Percentiles rank a stretch among this genome's conserved stretches.
Conservation (phyloP, 2,329 filamentous ascomycete genomes). For the Exophiala phaeomuriformis region DNA sequence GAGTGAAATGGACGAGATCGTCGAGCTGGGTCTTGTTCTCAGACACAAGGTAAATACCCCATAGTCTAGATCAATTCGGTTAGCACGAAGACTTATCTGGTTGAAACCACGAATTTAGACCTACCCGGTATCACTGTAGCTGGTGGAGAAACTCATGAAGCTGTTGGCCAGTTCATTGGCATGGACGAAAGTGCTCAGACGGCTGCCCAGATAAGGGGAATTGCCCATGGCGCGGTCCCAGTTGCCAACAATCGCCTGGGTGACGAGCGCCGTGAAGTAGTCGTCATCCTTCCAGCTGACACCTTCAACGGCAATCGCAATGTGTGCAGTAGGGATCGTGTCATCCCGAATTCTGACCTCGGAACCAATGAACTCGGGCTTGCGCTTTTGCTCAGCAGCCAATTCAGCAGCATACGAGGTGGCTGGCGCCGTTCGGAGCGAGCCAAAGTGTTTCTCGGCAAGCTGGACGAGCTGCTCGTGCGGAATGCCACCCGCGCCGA, state of each 20-base stretch:
- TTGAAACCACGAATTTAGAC: constrained; percentile 29
- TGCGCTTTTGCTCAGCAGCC: constrained; percentile 69
- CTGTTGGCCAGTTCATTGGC: constrained; percentile 95
- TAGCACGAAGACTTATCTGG: constrained; percentile 2
- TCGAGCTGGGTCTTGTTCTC: constrained; percentile 83
- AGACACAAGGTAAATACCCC: constrained; percentile 97
- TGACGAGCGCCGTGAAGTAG: constrained; percentile 96
- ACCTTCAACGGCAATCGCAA: constrained; percentile 97
- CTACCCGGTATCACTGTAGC: constrained; percentile 98
- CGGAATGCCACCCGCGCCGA: constrained; percentile 86
- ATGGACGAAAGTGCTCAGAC: constrained; percentile 90
- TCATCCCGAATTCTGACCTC: constrained; percentile 95
- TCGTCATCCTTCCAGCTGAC: constrained; percentile 99
- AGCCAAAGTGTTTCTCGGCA: constrained; percentile 89
- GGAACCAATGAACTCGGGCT: constrained; percentile 92
- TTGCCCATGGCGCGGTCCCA: constrained; percentile 99
- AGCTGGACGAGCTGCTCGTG: constrained; percentile 92
- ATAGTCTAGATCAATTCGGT: constrained; percentile 58
- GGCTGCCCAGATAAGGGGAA: constrained; percentile 94
- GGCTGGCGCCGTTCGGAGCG: constrained; percentile 66
- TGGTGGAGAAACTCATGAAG: constrained; percentile 99
- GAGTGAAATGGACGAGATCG: constrained; percentile 95
- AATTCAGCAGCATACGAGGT: constrained; percentile 65
- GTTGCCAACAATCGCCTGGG: constrained; percentile 98
- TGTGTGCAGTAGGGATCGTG: constrained; percentile 91